phyloP scores from a whole-genome alignment of 2,329 filamentous ascomycete genomes.

The Xylaria sp. region DNA sequence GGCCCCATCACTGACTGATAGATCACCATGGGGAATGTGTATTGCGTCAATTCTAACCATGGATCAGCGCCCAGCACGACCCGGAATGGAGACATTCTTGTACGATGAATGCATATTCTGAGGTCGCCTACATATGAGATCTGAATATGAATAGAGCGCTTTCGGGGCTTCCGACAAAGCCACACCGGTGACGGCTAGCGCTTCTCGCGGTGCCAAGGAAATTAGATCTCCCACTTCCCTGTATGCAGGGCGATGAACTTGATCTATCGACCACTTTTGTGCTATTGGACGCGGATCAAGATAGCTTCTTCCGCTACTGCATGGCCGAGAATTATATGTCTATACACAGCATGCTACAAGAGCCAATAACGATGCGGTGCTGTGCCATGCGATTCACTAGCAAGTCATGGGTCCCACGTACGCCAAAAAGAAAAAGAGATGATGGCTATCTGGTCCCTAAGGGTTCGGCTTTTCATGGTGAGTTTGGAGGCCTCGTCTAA shows the following conservation, averaged over 20 bases:
- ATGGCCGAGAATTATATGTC: not conserved
- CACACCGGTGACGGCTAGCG: conserved; percentile 16
- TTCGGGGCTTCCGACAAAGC: conserved; percentile 20
- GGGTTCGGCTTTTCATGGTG: not conserved
- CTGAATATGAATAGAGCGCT: not conserved
- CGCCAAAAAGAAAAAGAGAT: conserved; percentile 6
- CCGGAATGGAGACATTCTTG: not conserved
- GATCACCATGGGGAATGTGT: conserved; percentile 2
- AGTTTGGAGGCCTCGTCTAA: conserved; percentile 20
- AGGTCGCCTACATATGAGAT: conserved; percentile 21
- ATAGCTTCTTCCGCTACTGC: not conserved
- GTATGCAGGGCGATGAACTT: conserved; percentile 15
- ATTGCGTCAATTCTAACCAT: conserved; percentile 15
- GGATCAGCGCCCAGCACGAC: not conserved
- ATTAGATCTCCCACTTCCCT: conserved; percentile 13
- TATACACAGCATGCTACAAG: conserved; percentile 16
- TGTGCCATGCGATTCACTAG: conserved; percentile 27
- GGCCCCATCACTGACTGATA: not conserved
- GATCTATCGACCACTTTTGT: not conserved
- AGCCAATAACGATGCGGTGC: conserved; percentile 19
- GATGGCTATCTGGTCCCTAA: conserved; percentile 3
- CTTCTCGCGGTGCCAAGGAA: conserved; percentile 15
- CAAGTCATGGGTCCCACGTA: conserved; percentile 10
- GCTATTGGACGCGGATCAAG: conserved; percentile 20
- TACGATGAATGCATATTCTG: conserved; percentile 3